A percentile compares a stretch with the other conserved stretches of the same genome.
These are phyloP conservation scores for Albifimbria verrucaria DNA, from an alignment of 2,329 filamentous ascomycete genomes.

Conservation along the genomic window DNA sequence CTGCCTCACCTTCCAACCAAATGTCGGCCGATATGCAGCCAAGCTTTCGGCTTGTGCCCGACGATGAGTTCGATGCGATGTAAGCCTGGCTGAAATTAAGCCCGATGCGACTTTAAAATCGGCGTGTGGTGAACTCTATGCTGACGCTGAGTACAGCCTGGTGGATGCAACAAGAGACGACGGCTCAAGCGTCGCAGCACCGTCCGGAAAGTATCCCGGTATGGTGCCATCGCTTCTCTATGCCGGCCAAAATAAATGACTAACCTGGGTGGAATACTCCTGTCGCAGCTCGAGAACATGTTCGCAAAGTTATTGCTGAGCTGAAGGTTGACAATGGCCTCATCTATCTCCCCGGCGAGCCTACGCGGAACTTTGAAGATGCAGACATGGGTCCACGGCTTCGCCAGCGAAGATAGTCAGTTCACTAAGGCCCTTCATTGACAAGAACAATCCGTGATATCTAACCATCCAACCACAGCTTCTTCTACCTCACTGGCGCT, in stretches of 20 bases:
- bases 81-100: no score
- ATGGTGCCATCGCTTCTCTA: slow-evolving; percentile 8
- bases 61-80: slow-evolving; percentile 55
- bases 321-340: slow-evolving; percentile 48
- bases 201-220: slow-evolving; percentile 34
- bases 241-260: no score
- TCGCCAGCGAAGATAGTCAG: slow-evolving; percentile 57
- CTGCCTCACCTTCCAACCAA: no score
- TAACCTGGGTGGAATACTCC: not conserved
- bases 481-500: slow-evolving; percentile 56
- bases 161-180: no score
- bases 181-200: slow-evolving; percentile 3
- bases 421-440: not conserved
- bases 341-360: slow-evolving; percentile 53
- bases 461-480: slow-evolving; percentile 33
- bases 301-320: slow-evolving; percentile 51
- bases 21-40: no score
- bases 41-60: no score
- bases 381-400: slow-evolving; percentile 56
- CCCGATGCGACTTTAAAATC: no score
- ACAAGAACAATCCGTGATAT: not conserved
- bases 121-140: no score
- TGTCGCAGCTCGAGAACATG: slow-evolving; percentile 35
- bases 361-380: slow-evolving; percentile 51
- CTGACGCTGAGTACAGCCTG: no score